Evolutionary conservation across 495 filamentous ascomycete genomes (phyloP).

Genomic region (Letharia lupina): DNA sequence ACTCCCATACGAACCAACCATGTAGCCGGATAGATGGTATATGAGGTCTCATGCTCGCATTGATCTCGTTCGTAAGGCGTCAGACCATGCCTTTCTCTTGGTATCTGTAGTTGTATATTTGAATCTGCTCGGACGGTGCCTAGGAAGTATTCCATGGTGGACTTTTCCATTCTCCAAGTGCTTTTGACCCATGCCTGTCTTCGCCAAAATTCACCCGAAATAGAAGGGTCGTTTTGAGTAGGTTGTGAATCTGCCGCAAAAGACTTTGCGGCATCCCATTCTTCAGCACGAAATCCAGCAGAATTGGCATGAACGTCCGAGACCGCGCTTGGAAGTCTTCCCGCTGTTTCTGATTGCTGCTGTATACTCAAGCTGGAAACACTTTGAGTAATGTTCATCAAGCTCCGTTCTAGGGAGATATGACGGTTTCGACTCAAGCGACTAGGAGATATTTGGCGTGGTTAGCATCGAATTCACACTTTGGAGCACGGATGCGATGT

Average conservation of each 20-base stretch:
- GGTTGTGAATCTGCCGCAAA: background rate
- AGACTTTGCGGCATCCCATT: background rate
- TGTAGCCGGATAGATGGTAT: constrained; percentile 4
- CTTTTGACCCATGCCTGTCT: background rate
- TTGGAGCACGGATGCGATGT: background rate
- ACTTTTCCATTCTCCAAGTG: background rate
- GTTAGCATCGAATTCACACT: background rate
- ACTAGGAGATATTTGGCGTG: background rate
- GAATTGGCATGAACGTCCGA: too few species aligned
- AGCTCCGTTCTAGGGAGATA: background rate
- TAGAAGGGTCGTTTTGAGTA: background rate
- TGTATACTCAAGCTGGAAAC: background rate
- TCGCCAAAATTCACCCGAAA: background rate
- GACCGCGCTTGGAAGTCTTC: background rate
- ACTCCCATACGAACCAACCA: constrained; percentile 14
- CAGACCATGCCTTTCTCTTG: background rate
- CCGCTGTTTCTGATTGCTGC: background rate
- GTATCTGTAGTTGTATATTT: background rate
- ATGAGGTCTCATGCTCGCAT: background rate
- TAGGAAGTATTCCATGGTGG: background rate
- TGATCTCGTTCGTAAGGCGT: background rate
- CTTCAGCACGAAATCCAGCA: background rate
- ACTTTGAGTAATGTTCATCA: background rate
- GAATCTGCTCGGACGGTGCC: background rate
- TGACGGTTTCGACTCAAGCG: constrained; percentile 2